Evolutionary conservation across 768 basidiomycete species (phyloP), one percentile per base, ranked within the genome.

Genomic region (Astraeus odoratus): DNA sequence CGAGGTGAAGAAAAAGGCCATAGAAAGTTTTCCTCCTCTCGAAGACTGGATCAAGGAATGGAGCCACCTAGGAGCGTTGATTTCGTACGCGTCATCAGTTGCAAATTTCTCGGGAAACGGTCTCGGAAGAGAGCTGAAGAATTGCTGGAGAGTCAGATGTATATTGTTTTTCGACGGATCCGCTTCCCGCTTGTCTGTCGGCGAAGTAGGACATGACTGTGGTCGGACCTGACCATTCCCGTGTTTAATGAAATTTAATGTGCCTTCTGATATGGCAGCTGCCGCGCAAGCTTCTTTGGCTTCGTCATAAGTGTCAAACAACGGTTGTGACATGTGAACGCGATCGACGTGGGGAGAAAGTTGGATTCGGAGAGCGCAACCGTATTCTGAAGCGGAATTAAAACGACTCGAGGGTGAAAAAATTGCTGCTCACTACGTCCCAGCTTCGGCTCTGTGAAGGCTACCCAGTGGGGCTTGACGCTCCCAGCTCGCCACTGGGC

Each of bases 81-180:
- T 72, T 46, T 80, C 75, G 1, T 60, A 48, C 6, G 72, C 74
- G 3, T 68, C 58, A 50, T 69, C 70, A 12, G 69, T 65, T 1
- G 67, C 70, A 8, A 81, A 67, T 9, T 66, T 54, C 47, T 81
- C 78, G 0, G 80, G 76, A 42, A 84, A 74, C 1, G 82, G 84
- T 36, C 72, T 70, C 1, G 83, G 82, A 36, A 87, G 72, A 12
- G 75, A 59, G n/a, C 81, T 81, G 53, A 74, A 82, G 58, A 80
- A 86, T 1, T 61, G 60, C 48, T 81, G 79, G 1, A 86, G 60
- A 0, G 72, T 68, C 33, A 70, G 60, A 2, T 65, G 61, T 15
- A 50, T 46, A 18, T 45, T 55, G 29, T 42, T 31, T 7, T 46
- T 43, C 19, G 46, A 43, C 2, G 45, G 34, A 2, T 47, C 42